phyloP scores from a whole-genome alignment of 176 grass and related monocot genomes.

The Luzula sylvatica region DNA sequence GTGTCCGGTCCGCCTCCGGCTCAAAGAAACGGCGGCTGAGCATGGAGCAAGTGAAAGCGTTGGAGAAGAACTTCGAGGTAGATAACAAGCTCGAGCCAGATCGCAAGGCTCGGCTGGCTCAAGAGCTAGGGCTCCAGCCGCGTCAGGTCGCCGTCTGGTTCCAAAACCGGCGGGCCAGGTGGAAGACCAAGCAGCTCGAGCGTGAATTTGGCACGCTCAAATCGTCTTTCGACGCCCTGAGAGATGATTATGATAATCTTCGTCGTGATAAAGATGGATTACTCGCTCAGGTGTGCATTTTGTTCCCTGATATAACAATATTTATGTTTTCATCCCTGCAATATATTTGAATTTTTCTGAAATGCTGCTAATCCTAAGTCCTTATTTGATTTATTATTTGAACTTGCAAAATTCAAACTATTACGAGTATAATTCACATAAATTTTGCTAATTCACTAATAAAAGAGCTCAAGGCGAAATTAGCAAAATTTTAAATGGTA shows the following conservation, averaged over 20 bases:
- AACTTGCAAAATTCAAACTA: constrained; percentile 11
- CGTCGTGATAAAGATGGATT: constrained; percentile 48
- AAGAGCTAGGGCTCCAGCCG: constrained; percentile 39
- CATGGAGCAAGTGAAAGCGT: constrained; percentile 44
- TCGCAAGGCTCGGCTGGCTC: constrained; percentile 38
- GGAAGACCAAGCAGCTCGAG: constrained; percentile 66
- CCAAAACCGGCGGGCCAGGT: constrained; percentile 54
- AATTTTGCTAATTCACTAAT: constrained; percentile 31
- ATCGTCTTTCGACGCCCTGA: constrained; percentile 33
- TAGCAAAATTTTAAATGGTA: too few relatives aligned
- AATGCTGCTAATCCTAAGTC: constrained; percentile 14
- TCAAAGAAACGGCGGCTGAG: constrained; percentile 47
- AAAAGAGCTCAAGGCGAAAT: constrained; percentile 58
- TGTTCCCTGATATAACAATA: too few relatives aligned
- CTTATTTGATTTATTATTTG: not conserved
- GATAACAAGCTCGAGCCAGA: constrained; percentile 66
- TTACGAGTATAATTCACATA: not conserved
- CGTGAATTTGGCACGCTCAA: constrained; percentile 38
- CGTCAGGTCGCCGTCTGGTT: constrained; percentile 66
- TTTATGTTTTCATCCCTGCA: too few relatives aligned
- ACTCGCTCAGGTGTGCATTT: constrained; percentile 52
- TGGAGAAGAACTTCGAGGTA: constrained; percentile 48
- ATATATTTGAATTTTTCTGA: not conserved
- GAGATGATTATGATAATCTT: constrained; percentile 33
- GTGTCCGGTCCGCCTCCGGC: too few relatives aligned